phyloP scores from a whole-genome alignment of 2,329 filamentous ascomycete species.

The Scytalidium sp. region DNA sequence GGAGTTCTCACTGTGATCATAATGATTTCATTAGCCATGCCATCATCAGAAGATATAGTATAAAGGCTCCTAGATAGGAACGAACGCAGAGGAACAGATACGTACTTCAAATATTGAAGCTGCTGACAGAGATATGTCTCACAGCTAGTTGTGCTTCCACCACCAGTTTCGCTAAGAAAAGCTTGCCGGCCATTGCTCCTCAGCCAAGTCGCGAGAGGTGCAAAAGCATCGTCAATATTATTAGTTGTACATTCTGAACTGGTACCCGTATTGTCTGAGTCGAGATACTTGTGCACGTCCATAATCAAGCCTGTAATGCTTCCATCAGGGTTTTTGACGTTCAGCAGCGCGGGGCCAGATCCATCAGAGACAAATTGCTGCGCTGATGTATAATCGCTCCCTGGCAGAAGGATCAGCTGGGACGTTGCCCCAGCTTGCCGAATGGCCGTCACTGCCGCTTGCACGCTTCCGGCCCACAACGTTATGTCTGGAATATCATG shows the following conservation, averaged over 20 bases:
- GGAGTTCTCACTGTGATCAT: neutral
- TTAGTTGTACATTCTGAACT: conserved; percentile 49
- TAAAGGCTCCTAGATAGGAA: conserved; percentile 1
- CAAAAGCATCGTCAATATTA: conserved; percentile 45
- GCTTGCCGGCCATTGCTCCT: conserved; percentile 44
- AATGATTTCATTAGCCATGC: neutral
- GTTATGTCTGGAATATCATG: conserved; percentile 43
- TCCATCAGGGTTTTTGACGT: conserved; percentile 56
- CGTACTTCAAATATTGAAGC: conserved; percentile 22
- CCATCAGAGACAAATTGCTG: conserved; percentile 45
- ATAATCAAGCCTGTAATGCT: conserved; percentile 49
- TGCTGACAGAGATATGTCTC: conserved; percentile 23
- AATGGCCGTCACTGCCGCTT: conserved; percentile 62
- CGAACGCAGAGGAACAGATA: neutral
- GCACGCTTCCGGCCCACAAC: conserved; percentile 56
- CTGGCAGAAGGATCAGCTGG: conserved; percentile 65
- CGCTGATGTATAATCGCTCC: conserved; percentile 55
- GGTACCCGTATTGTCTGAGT: conserved; percentile 55
- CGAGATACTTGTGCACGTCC: conserved; percentile 60
- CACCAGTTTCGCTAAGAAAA: conserved; percentile 49
- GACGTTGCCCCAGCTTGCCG: conserved; percentile 54
- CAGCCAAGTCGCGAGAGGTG: conserved; percentile 42
- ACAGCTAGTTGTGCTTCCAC: conserved; percentile 22
- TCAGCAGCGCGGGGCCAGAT: conserved; percentile 47
- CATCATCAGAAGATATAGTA: no score